phyloP scores from a whole-genome alignment of 768 basidiomycete genomes.

The Coprinopsis cinerea region DNA sequence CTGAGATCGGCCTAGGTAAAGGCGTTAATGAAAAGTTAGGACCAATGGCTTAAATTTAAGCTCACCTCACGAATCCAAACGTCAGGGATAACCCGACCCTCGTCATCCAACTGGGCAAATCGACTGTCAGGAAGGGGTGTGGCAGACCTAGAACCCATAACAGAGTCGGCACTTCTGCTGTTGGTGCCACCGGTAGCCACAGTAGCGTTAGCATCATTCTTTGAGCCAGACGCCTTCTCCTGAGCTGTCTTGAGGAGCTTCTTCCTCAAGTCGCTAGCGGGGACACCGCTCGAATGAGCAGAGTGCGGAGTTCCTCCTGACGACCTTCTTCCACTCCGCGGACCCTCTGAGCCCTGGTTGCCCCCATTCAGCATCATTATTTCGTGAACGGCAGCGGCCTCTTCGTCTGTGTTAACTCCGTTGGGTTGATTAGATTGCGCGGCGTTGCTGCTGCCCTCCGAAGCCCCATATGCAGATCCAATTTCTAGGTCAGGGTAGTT shows the following conservation, averaged over 20 bases:
- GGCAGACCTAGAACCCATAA: constrained; percentile 35
- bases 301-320: constrained; percentile 32
- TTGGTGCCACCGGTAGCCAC: constrained; percentile 3
- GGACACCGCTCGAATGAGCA: constrained; percentile 38
- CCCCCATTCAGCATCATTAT: constrained; percentile 16
- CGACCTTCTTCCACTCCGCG: constrained; percentile 42
- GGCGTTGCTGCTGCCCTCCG: constrained; percentile 30
- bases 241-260: constrained; percentile 73
- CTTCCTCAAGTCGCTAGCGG: constrained; percentile 68
- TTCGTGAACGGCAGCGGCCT: constrained; percentile 19
- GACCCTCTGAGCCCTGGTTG: constrained; percentile 27
- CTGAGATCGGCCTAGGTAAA: not conserved
- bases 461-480: constrained; percentile 49
- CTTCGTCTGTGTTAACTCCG: constrained; percentile 25
- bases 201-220: constrained; percentile 15
- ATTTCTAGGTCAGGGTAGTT: constrained; percentile 64
- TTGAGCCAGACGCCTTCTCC: constrained; percentile 39
- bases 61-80: constrained; percentile 57
- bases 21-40: not conserved
- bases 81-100: constrained; percentile 33
- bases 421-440: not conserved
- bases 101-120: constrained; percentile 23
- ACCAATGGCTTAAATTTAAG: not conserved
- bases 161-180: constrained; percentile 24
- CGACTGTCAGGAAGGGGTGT: constrained; percentile 31